Percentiles rank a stretch among this genome's conserved stretches.
phyloP scores from a whole-genome alignment of 352 stramenopile genomes.

The Elongisporangium senticosum region DNA sequence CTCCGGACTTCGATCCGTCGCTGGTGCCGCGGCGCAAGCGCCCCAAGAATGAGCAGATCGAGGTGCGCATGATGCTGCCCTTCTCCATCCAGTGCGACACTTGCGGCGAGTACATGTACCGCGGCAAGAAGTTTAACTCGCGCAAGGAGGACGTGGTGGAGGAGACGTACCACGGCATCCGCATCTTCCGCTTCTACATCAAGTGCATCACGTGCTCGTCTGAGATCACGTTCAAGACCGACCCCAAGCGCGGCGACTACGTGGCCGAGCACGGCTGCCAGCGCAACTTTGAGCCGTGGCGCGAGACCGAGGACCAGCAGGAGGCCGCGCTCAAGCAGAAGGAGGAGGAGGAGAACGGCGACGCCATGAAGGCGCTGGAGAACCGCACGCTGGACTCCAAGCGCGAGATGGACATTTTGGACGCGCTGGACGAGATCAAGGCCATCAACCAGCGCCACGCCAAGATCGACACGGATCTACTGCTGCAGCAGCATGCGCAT shows the following conservation, averaged over 20 bases:
- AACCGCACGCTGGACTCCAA: conserved; percentile 98
- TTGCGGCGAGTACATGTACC: conserved; percentile 98
- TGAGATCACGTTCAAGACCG: conserved; percentile 98
- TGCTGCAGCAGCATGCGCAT: conserved; percentile 54
- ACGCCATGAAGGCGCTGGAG: conserved; percentile 98
- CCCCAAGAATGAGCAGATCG: conserved; percentile 93
- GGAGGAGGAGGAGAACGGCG: conserved; percentile 92
- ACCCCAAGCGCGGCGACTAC: conserved; percentile 98
- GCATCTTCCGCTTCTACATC: conserved; percentile 97
- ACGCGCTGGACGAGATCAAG: conserved; percentile 98
- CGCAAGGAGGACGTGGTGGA: conserved; percentile 96
- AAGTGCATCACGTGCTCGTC: conserved; percentile 94
- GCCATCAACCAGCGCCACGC: conserved; percentile 95
- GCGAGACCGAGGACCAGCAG: conserved; percentile 81
- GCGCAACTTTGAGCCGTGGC: conserved; percentile 97
- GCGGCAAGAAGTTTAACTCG: conserved; percentile 99
- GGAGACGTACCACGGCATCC: conserved; percentile 95
- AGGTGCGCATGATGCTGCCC: conserved; percentile 99
- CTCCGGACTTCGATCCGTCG: conserved; percentile 97
- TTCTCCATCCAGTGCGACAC: conserved; percentile 97
- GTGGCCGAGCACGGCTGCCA: conserved; percentile 95
- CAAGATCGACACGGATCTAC: conserved; percentile 82
- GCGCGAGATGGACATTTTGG: conserved; percentile 98
- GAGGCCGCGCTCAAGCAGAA: conserved; percentile 62
- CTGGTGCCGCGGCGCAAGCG: conserved; percentile 93